These are phyloP conservation scores for Forsythia suspensa DNA, from an alignment of 257 asterid species.

Conservation along the genomic window DNA sequence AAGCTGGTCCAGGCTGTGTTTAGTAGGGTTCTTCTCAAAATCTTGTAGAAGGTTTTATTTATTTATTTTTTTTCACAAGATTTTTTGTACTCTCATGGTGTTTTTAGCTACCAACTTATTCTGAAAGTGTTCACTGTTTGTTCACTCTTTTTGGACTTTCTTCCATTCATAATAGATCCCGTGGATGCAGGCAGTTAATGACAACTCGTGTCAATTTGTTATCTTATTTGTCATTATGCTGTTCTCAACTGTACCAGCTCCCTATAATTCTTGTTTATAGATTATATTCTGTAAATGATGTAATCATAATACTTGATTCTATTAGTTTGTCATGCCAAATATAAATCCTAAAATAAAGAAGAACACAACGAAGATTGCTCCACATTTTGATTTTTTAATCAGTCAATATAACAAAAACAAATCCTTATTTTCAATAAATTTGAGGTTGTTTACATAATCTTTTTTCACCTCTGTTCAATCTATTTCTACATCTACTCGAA, in stretches of 20 bases:
- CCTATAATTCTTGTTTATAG: too few relatives aligned
- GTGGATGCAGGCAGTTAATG: not conserved
- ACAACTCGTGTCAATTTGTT: not conserved
- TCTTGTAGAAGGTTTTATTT: too few relatives aligned
- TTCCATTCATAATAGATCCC: not conserved
- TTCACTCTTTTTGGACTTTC: not conserved
- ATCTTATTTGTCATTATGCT: not conserved
- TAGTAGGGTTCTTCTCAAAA: not conserved
- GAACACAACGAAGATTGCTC: not conserved
- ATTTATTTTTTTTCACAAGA: too few relatives aligned
- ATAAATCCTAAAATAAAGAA: too few relatives aligned
- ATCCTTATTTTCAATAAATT: not conserved
- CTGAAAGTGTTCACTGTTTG: not conserved
- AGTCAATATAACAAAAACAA: not conserved
- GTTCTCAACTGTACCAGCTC: not conserved
- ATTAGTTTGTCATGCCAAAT: not conserved
- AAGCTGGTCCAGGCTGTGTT: not conserved
- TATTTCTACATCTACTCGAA: not conserved
- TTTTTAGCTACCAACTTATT: not conserved
- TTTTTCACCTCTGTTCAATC: not conserved
- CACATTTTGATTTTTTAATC: not conserved
- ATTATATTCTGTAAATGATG: too few relatives aligned
- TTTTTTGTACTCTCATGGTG: not conserved
- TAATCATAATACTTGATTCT: not conserved
- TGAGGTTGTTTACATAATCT: not conserved